Conservation (phyloP, 805 yeast species). For the Ogataea nitratoaversa region DNA sequence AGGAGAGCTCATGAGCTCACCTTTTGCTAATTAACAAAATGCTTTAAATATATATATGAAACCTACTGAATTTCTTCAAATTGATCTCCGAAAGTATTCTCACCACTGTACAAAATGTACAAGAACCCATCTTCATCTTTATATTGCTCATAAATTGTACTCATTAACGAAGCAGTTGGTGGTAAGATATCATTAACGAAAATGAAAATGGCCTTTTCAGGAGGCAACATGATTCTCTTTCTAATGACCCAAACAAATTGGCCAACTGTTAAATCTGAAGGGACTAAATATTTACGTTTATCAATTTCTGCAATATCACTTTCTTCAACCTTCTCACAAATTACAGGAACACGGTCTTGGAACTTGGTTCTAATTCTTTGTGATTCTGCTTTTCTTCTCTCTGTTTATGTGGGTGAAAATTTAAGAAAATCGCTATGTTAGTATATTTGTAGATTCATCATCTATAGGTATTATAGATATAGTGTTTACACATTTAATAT, state of each 20-base stretch:
- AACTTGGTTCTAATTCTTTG: slow-evolving; percentile 85
- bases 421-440: too few species aligned
- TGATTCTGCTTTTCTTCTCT: slow-evolving; percentile 93
- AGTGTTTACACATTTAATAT: too few species aligned
- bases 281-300: slow-evolving; percentile 94
- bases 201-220: slow-evolving; percentile 96
- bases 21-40: too few species aligned
- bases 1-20: too few species aligned
- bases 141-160: slow-evolving; percentile 92
- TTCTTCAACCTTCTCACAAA: slow-evolving; percentile 96
- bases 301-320: slow-evolving; percentile 95
- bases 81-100: slow-evolving; percentile 83
- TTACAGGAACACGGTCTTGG: slow-evolving; percentile 90
- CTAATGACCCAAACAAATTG: slow-evolving; percentile 97
- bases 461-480: too few species aligned
- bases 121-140: slow-evolving; percentile 97
- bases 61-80: slow-evolving; percentile 21
- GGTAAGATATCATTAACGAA: slow-evolving; percentile 96
- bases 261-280: slow-evolving; percentile 93
- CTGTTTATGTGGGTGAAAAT: slow-evolving; percentile 30
- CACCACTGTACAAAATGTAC: slow-evolving; percentile 94
- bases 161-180: slow-evolving; percentile 96
- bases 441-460: too few species aligned
- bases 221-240: slow-evolving; percentile 90
- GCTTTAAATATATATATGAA: too few species aligned